These are phyloP conservation scores for Fusarium sp. DNA, from an alignment of 2,329 filamentous ascomycete species.

Conservation along the genomic window DNA sequence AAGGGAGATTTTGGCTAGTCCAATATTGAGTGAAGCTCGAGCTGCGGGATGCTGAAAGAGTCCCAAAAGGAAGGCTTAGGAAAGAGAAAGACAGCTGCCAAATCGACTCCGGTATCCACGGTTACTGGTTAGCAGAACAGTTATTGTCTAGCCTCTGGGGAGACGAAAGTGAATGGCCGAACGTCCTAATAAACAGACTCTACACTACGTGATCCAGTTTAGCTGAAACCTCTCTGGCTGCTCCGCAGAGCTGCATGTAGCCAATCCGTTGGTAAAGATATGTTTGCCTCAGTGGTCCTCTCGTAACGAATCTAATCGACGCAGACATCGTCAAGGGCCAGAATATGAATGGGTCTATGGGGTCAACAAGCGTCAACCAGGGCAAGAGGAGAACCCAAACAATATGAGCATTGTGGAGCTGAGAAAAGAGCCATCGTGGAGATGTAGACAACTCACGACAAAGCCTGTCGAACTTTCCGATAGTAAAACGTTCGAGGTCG, in stretches of 20 bases:
- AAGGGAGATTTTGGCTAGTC: neutral
- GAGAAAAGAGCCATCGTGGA: neutral
- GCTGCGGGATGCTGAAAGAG: neutral
- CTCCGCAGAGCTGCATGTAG: slow-evolving; percentile 2
- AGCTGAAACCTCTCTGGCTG: neutral
- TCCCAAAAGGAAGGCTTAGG: neutral
- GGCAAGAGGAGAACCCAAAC: slow-evolving; percentile 13
- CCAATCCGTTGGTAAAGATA: neutral
- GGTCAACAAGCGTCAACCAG: slow-evolving; percentile 8
- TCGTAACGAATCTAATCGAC: neutral
- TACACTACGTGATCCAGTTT: neutral
- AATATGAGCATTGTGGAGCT: neutral
- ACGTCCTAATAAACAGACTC: neutral
- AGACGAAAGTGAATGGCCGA: neutral
- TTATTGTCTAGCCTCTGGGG: neutral
- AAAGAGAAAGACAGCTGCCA: neutral
- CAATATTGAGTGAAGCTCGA: neutral
- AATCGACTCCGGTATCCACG: neutral
- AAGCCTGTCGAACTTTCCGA: neutral
- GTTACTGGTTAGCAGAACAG: neutral
- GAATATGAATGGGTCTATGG: slow-evolving; percentile 43
- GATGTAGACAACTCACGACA: neutral
- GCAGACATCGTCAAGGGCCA: neutral
- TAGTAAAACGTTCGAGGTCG: neutral
- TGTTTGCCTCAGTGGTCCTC: neutral